Percentiles rank a stretch among this genome's conserved stretches.
Conservation (phyloP, 129 eudicot genomes). For the Smallanthus sonchifolius region DNA sequence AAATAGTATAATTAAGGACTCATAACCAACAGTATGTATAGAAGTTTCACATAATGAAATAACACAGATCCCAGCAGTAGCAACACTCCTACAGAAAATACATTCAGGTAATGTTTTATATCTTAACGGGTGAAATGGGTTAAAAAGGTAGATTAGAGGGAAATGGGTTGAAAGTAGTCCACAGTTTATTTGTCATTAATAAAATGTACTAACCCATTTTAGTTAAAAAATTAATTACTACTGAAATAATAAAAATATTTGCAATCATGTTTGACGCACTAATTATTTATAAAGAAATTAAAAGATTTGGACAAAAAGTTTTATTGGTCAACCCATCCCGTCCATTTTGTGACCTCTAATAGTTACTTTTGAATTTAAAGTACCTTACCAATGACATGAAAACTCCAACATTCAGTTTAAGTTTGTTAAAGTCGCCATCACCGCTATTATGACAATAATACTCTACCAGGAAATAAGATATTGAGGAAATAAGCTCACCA, state of each 20-base stretch:
- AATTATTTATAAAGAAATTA: neutral
- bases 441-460: neutral
- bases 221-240: neutral
- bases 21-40: neutral
- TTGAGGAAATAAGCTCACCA: conserved; percentile 42
- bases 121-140: neutral
- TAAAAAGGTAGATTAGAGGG: neutral
- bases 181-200: neutral
- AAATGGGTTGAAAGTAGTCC: neutral
- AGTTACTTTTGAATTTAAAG: neutral
- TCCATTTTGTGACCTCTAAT: neutral
- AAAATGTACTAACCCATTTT: neutral
- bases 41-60: neutral
- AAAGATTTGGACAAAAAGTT: neutral
- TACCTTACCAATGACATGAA: neutral
- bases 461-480: conserved; percentile 1
- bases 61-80: neutral
- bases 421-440: neutral
- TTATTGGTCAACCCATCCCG: neutral
- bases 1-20: neutral
- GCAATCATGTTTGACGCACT: neutral
- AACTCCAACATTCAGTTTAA: neutral
- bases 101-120: neutral
- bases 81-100: conserved; percentile 2
- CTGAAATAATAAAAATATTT: neutral